Evolutionary conservation across 257 asterid species (phyloP).

Genomic region (Lavandula angustifolia): DNA sequence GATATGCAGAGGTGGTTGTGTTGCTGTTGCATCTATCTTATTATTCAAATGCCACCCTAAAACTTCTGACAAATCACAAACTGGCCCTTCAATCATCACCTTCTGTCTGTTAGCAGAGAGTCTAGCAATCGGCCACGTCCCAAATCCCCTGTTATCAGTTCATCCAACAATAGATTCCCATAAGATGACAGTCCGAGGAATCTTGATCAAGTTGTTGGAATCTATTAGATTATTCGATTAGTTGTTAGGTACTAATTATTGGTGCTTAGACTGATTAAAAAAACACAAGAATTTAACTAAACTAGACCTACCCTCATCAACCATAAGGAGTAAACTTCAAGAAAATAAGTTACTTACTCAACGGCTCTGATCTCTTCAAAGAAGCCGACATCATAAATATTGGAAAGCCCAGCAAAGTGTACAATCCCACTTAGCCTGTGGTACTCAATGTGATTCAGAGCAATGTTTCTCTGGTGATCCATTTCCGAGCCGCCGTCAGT

Average conservation of each 20-base stretch:
- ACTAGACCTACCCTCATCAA: constrained; percentile 8
- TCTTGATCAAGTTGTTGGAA: constrained; percentile 7
- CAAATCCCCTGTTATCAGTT: constrained; percentile 61
- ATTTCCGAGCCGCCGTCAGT: constrained; percentile 57
- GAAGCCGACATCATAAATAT: constrained; percentile 78
- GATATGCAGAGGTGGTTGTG: constrained; percentile 59
- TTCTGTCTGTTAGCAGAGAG: constrained; percentile 58
- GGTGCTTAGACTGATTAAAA: too few relatives aligned
- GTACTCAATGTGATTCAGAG: constrained; percentile 86
- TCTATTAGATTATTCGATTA: background rate
- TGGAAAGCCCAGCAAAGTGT: constrained; percentile 81
- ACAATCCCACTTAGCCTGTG: constrained; percentile 85
- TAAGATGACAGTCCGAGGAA: background rate
- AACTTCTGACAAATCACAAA: constrained; percentile 71
- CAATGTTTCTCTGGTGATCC: constrained; percentile 84
- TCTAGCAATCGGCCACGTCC: constrained; percentile 84
- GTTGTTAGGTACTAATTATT: background rate
- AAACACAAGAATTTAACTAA: background rate
- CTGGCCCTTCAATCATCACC: constrained; percentile 70
- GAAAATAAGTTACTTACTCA: constrained; percentile 53
- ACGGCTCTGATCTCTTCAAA: constrained; percentile 71
- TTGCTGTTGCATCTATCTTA: constrained; percentile 41
- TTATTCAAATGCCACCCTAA: constrained; percentile 92
- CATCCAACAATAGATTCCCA: background rate
- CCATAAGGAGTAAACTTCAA: background rate